A percentile compares a stretch with the other conserved stretches of the same genome.
These are phyloP conservation scores for Letharia columbiana DNA, from an alignment of 495 filamentous ascomycete genomes.

Conservation along the genomic window DNA sequence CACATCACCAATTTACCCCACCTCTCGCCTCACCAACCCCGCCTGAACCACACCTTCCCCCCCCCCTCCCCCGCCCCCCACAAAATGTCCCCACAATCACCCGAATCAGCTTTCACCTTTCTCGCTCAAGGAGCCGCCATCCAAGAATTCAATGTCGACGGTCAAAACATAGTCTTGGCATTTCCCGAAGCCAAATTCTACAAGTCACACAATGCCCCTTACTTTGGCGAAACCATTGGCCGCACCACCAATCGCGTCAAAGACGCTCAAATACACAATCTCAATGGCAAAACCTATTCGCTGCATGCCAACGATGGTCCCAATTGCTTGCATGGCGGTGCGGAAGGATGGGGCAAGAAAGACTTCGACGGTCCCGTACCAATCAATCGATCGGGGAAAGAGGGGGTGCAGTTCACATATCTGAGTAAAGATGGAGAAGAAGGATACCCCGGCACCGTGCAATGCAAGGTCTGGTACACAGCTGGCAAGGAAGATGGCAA, in stretches of 20 bases:
- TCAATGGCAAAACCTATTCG: slow-evolving; percentile 64
- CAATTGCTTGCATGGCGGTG: slow-evolving; percentile 78
- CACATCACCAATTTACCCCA: not conserved
- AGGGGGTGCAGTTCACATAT: slow-evolving; percentile 69
- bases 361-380: slow-evolving; percentile 68
- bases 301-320: slow-evolving; percentile 66
- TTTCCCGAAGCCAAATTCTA: slow-evolving; percentile 71
- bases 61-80: not conserved
- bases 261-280: slow-evolving; percentile 54
- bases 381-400: slow-evolving; percentile 57
- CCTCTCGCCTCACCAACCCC: not conserved
- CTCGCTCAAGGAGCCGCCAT: slow-evolving; percentile 82
- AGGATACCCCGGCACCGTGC: slow-evolving; percentile 76
- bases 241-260: slow-evolving; percentile 83
- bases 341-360: slow-evolving; percentile 74
- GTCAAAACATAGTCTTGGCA: slow-evolving; percentile 75
- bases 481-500: slow-evolving; percentile 60
- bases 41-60: not conserved
- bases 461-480: slow-evolving; percentile 70
- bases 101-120: slow-evolving; percentile 49
- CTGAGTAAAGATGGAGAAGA: slow-evolving; percentile 69
- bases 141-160: slow-evolving; percentile 67
- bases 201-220: slow-evolving; percentile 59
- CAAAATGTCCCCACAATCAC: slow-evolving; percentile 8
- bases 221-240: slow-evolving; percentile 90